Base-by-base conservation (phyloP, 306 rosid genomes). In the Rosa lucieae region DNA sequence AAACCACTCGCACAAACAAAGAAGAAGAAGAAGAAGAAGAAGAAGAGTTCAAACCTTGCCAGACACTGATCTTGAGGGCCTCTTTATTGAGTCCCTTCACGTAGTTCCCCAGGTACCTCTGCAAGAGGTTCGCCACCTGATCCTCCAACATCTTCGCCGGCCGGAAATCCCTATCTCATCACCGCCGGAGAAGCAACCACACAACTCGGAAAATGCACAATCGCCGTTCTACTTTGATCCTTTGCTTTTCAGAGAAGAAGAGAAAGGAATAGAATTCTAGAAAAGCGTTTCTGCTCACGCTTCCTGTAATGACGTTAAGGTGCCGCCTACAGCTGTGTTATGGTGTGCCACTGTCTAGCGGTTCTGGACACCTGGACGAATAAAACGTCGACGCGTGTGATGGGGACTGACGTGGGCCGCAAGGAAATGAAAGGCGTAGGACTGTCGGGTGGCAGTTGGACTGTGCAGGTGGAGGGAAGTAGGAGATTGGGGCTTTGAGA, bases 1-100 rank as follows among this genome's bases (percentile, higher is more conserved):
- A 72, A 77, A 61, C 56, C 55, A 67, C 12, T 56, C 18, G 39
- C 77, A 21, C 26, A 39, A 58, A 5, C 40, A 76, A 67, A 10
- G 75, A 59, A n/a, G 14, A 67, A 10, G 75, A 59, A n/a, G 14
- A 4, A 55, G n/a, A 15, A 23, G 26, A 43, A 55, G n/a, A n/a
- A n/a, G n/a, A n/a, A 61, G 10, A 8, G 10, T n/a, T 62, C 74
- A 79, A 83, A 93, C 99, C 99, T 88, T 82, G 78, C 98, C 99
- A 95, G 58, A 95, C 99, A 84, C 99, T 95, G 92, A 95, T 95
- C 82, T 95, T 93, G 78, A 95, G 97, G 55, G 99, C 98, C 85
- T 95, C 98, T 88, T 91, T 95, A 87, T 80, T 95, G 89, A 95
- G 91, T 13, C 97, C 97, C 63, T 88, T 85, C n/a, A 95, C 98